Base-by-base conservation (phyloP, 257 asterid genomes). In the Ehretia macrophylla region DNA sequence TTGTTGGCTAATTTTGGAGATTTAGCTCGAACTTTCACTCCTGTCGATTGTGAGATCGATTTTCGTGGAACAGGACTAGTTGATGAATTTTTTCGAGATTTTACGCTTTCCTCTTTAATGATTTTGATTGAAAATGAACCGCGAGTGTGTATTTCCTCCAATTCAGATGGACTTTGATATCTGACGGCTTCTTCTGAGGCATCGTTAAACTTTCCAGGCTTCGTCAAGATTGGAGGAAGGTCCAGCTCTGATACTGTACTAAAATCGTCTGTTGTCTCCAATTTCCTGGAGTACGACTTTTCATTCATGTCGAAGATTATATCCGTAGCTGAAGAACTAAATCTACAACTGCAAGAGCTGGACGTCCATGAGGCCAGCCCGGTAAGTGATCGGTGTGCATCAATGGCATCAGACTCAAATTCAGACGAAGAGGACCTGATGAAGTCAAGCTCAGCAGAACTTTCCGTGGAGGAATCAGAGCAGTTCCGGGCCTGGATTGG, bases 221-320 rank as follows among this genome's bases (percentile, higher is more conserved):
- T 88, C 10, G 90, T 83, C 6, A 69, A 55, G 57, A 88, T 81
- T 1, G 84, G 95, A 14, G 85, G 87, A 14, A 86, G 93, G 11
- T 75, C 72, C 5, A 75, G 59, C 58, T 80, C 89, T 52, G 88
- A 63, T 51, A 75, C 32, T 58, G 62, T 14, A 53, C 66, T 68
- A 42, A 75, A 74, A 45, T 64, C 73, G 8, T 73, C 62, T 1
- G 47, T 14, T 9, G 56, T 70, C 18, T 69, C 63, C 16, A 62
- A 37, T 13, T 68, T 40, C 32, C 51, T 16, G 8, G 42, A 5
- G 38, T 44, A 64, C n/a, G 80, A 32, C 9, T 55, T 71, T 0
- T 72, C 74, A 5, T 82, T 72, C 56, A 82, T 74, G 73, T 81
- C 79, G 59, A 83, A 67, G 62, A 87, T 79, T 65, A 87, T 87